Evolutionary conservation across 2,329 filamentous ascomycete genomes (phyloP).

Genomic region (Aspergillus sojae): DNA sequence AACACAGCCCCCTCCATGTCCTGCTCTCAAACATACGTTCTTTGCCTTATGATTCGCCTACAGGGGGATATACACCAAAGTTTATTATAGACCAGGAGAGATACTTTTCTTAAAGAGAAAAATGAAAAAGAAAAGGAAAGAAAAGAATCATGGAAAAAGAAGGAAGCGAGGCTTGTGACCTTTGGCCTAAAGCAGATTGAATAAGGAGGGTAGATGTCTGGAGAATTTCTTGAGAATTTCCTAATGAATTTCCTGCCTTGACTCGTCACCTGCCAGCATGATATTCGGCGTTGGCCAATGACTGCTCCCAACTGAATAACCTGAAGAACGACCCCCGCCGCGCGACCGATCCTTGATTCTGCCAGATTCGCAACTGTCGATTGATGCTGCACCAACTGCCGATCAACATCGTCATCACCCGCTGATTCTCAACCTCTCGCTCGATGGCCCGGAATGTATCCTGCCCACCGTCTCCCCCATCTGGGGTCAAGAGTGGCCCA

Average conservation of each 20-base stretch:
- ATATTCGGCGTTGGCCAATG: not conserved
- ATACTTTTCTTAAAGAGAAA: not conserved
- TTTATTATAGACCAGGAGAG: not conserved
- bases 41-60: not conserved
- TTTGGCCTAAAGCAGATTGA: not conserved
- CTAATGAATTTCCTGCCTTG: not conserved
- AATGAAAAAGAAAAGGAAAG: not conserved
- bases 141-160: not conserved
- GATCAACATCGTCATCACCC: conserved; percentile 38
- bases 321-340: not conserved
- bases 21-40: not conserved
- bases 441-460: conserved; percentile 22
- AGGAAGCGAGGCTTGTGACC: not conserved
- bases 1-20: not conserved
- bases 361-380: conserved; percentile 36
- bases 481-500: conserved; percentile 35
- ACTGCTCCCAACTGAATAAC: not conserved
- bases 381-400: conserved; percentile 40
- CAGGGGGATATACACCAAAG: not conserved
- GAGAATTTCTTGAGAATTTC: too few relatives aligned
- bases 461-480: conserved; percentile 11
- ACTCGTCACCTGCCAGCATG: not conserved
- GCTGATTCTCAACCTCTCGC: conserved; percentile 30
- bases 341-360: conserved; percentile 14
- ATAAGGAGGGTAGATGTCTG: not conserved